phyloP scores from a whole-genome alignment of 2,329 filamentous ascomycete species.

The Paecilomyces dactylethromorphus region DNA sequence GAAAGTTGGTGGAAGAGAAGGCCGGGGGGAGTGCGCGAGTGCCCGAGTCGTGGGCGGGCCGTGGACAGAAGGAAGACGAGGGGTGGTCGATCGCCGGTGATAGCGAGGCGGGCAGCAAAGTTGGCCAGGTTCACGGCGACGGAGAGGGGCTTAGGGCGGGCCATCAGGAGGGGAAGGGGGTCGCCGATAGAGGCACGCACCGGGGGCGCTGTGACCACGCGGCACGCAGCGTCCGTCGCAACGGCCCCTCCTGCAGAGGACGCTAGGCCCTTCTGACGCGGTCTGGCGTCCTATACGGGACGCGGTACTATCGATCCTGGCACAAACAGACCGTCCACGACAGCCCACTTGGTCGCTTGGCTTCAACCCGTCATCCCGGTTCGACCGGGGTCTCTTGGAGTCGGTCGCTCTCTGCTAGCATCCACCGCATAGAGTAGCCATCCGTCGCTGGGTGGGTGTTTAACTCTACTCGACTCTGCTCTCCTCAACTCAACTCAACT shows the following conservation, averaged over 20 bases:
- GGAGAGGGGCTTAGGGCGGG: not conserved
- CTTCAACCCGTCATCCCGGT: slow-evolving; percentile 22
- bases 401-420: not conserved
- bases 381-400: slow-evolving; percentile 14
- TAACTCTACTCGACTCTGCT: too few relatives aligned
- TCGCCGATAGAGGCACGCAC: not conserved
- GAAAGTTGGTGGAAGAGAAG: slow-evolving; percentile 11
- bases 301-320: not conserved
- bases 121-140: not conserved
- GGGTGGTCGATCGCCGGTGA: slow-evolving; percentile 14
- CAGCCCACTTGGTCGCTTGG: slow-evolving; percentile 19
- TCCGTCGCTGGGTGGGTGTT: not conserved
- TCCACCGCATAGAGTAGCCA: not conserved
- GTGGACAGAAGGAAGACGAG: slow-evolving; percentile 14
- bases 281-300: not conserved
- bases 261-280: not conserved
- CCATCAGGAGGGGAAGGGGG: not conserved
- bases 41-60: slow-evolving; percentile 11
- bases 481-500: not conserved
- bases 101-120: not conserved
- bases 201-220: not conserved
- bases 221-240: not conserved
- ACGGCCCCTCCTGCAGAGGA: not conserved
- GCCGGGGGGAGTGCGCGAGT: slow-evolving; percentile 12
- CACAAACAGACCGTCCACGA: slow-evolving; percentile 10